phyloP scores from a whole-genome alignment of 352 stramenopile species.

The Phytophthora pisi region DNA sequence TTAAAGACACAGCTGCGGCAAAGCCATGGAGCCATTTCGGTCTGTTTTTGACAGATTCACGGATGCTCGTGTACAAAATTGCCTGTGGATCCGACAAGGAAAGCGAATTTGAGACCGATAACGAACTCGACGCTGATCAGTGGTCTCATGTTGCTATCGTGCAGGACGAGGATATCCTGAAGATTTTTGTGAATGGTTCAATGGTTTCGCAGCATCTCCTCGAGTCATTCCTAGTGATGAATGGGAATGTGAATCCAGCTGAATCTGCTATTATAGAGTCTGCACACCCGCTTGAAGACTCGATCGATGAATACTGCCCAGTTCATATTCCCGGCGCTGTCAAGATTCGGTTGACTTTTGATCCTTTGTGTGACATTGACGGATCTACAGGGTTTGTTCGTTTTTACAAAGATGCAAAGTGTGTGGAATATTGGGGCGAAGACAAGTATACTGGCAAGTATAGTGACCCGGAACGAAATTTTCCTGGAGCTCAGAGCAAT shows the following conservation, averaged over 20 bases:
- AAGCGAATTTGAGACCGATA: slow-evolving; percentile 69
- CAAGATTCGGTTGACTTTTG: slow-evolving; percentile 79
- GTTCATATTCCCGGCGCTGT: slow-evolving; percentile 74
- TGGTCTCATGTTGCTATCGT: slow-evolving; percentile 77
- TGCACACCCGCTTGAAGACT: slow-evolving; percentile 54
- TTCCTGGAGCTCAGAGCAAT: slow-evolving; percentile 70
- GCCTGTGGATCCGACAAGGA: slow-evolving; percentile 62
- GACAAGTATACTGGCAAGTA: slow-evolving; percentile 76
- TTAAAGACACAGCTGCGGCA: slow-evolving; percentile 48
- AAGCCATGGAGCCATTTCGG: slow-evolving; percentile 78
- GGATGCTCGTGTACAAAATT: slow-evolving; percentile 73
- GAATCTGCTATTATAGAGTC: slow-evolving; percentile 72
- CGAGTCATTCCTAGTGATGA: slow-evolving; percentile 68
- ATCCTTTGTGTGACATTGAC: slow-evolving; percentile 71
- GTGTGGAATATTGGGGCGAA: slow-evolving; percentile 74
- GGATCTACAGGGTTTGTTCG: slow-evolving; percentile 66
- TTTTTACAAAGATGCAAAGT: slow-evolving; percentile 73
- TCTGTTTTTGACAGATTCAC: slow-evolving; percentile 67
- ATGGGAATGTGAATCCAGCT: slow-evolving; percentile 40
- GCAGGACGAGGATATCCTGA: slow-evolving; percentile 63
- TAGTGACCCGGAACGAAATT: slow-evolving; percentile 75
- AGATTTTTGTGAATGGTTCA: slow-evolving; percentile 72
- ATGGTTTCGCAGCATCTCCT: slow-evolving; percentile 69
- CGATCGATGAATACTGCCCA: slow-evolving; percentile 68
- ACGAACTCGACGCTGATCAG: slow-evolving; percentile 57